Evolutionary conservation across 2,329 filamentous ascomycete genomes (phyloP), one percentile per base, ranked within the genome.

Genomic region (Gnomoniopsis sp.): DNA sequence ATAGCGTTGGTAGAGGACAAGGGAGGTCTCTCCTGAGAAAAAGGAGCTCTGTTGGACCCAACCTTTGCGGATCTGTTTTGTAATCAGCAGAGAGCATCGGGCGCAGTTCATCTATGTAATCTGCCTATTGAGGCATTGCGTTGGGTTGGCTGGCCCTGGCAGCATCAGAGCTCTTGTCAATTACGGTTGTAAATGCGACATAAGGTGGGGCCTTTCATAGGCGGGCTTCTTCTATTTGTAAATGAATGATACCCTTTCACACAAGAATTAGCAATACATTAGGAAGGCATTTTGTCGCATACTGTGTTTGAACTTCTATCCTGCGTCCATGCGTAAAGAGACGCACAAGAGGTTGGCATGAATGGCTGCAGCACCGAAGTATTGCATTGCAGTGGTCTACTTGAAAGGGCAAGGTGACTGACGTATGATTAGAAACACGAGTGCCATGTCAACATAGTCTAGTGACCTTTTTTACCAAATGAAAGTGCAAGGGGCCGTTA

Each of bases 221-320:
- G 34, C 34, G 22, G 19, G 34, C 49, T 52, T 43, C 22, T 26
- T 52, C 30, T 11, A 23, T 44, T 6, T n/a, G 33, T 30, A 10
- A 33, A 49, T 43, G 41, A 14, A 55, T 49, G 53, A 55, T 55
- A 55, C 53, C 53, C 53, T 41, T 41, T 43, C 46, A 19, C 50
- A 53, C 21, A 44, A 30, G 51, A 43, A 30, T 36, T 52, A 43
- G 49, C 49, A 52, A 52, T 43, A 43, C 38, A 30, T 53, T 46
- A 3, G 23, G 19, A 15, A 53, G 22, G 34, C 49, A 23, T 22
- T 30, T 52, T 21, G 38, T 21, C 8, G 22, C 23, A 19, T 17
- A 15, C n/a, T 30, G 4, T 30, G n/a, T 11, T 12, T 15, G 12
- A 51, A 38, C 33, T 36, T 7, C 33, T 14, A 7, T 36, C 26